phyloP scores from a whole-genome alignment of 2,329 filamentous ascomycete genomes.

The Xenoacremonium recifei region DNA sequence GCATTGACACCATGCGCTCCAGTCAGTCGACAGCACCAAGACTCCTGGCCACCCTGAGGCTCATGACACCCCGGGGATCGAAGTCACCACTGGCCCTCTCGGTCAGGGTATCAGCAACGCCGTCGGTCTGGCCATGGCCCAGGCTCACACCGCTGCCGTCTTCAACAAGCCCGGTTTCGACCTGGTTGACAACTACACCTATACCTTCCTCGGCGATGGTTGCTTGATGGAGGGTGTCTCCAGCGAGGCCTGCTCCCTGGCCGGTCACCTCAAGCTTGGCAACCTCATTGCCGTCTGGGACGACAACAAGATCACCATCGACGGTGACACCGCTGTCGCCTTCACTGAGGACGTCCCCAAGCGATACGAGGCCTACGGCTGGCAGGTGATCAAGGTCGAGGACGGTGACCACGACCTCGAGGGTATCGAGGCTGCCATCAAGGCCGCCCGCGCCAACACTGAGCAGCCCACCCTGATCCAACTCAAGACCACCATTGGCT shows the following conservation, averaged over 20 bases:
- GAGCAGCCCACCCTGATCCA: conserved; percentile 98
- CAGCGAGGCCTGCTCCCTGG: conserved; percentile 85
- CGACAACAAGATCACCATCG: conserved; percentile 95
- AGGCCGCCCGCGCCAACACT: conserved; percentile 80
- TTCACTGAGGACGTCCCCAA: conserved; percentile 97
- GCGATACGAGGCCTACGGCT: conserved; percentile 96
- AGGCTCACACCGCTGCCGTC: conserved; percentile 83
- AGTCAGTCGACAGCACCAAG: conserved; percentile 65
- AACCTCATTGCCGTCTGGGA: conserved; percentile 98
- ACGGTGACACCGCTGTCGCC: conserved; percentile 91
- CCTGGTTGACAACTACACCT: conserved; percentile 95
- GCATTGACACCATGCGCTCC: conserved; percentile 10
- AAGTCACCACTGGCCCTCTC: conserved; percentile 97
- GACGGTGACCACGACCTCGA: conserved; percentile 88
- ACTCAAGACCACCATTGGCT: conserved; percentile 96
- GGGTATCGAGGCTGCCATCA: conserved; percentile 84
- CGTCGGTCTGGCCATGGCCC: conserved; percentile 95
- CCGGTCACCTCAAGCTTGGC: conserved; percentile 94
- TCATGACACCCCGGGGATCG: conserved; percentile 93
- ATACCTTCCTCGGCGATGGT: conserved; percentile 94
- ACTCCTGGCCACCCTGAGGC: conserved; percentile 96
- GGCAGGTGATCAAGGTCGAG: conserved; percentile 82
- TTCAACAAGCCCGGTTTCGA: conserved; percentile 98
- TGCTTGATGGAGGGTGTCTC: conserved; percentile 99
- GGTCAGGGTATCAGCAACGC: conserved; percentile 97